These are phyloP conservation scores for Wickerhamiella vanderwaltii DNA, from an alignment of 805 yeast genomes.

Conservation along the genomic window DNA sequence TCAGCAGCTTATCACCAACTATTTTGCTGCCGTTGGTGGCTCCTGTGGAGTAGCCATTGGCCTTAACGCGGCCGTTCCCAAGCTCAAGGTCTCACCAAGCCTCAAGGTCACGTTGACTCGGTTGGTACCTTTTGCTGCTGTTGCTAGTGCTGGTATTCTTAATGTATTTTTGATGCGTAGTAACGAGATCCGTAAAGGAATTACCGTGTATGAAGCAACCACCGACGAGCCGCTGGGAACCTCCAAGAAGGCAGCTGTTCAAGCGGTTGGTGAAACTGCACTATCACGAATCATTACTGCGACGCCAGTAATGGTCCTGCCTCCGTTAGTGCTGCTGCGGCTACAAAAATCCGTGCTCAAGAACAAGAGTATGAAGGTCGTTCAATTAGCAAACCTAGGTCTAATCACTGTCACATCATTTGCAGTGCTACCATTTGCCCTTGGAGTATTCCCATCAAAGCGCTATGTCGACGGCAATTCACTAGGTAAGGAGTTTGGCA, in stretches of 20 bases:
- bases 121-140: slow-evolving; percentile 96
- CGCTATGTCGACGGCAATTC: slow-evolving; percentile 44
- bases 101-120: slow-evolving; percentile 67
- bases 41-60: slow-evolving; percentile 95
- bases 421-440: slow-evolving; percentile 82
- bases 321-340: slow-evolving; percentile 72
- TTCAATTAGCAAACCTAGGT: slow-evolving; percentile 69
- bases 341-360: slow-evolving; percentile 60
- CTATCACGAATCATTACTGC: slow-evolving; percentile 90
- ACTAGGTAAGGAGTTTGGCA: slow-evolving; percentile 54
- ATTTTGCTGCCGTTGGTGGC: slow-evolving; percentile 80
- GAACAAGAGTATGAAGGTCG: slow-evolving; percentile 52
- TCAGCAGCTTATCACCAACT: slow-evolving; percentile 62
- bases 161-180: slow-evolving; percentile 96
- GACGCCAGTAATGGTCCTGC: slow-evolving; percentile 93
- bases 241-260: slow-evolving; percentile 75
- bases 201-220: slow-evolving; percentile 30
- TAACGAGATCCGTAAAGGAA: slow-evolving; percentile 65
- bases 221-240: slow-evolving; percentile 38
- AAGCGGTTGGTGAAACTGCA: slow-evolving; percentile 97
- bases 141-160: slow-evolving; percentile 90
- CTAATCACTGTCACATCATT: slow-evolving; percentile 77
- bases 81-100: slow-evolving; percentile 53
- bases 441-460: slow-evolving; percentile 91
- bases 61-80: slow-evolving; percentile 80